Evolutionary conservation across 352 stramenopile species (phyloP).

Genomic region (Phytophthora uliginosa): DNA sequence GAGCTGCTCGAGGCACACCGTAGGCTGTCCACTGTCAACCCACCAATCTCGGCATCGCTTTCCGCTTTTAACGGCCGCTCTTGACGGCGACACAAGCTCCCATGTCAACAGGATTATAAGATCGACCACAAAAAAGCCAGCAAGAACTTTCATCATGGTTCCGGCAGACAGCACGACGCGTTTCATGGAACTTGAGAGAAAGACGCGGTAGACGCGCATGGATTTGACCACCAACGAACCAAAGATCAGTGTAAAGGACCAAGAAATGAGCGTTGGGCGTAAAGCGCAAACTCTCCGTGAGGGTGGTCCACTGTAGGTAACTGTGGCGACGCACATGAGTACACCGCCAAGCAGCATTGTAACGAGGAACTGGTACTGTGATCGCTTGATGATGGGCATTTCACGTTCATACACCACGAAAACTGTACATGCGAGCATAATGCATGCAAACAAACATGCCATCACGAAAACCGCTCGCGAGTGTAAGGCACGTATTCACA

Average conservation of each 20-base stretch:
- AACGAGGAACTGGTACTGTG: constrained; percentile 71
- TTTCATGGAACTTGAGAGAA: constrained; percentile 52
- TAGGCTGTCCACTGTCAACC: constrained; percentile 34
- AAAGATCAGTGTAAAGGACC: constrained; percentile 65
- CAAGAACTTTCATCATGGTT: constrained; percentile 57
- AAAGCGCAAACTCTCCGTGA: constrained; percentile 43
- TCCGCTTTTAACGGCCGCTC: constrained; percentile 19
- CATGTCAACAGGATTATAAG: constrained; percentile 44
- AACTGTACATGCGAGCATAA: constrained; percentile 34
- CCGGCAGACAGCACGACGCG: constrained; percentile 47
- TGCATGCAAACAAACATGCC: constrained; percentile 26
- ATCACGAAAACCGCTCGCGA: constrained; percentile 34
- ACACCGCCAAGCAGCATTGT: constrained; percentile 63
- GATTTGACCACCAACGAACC: constrained; percentile 60
- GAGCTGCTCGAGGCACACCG: constrained; percentile 45
- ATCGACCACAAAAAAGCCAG: constrained; percentile 46
- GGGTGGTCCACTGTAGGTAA: constrained; percentile 57
- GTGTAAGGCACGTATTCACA: constrained; percentile 55
- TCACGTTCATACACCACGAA: constrained; percentile 53
- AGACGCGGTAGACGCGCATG: constrained; percentile 63
- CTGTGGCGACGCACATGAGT: constrained; percentile 48
- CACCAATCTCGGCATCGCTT: constrained; percentile 28
- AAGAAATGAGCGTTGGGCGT: constrained; percentile 43
- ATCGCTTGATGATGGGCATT: constrained; percentile 68
- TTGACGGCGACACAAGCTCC: constrained; percentile 35